Evolutionary conservation across 768 basidiomycete species (phyloP), one percentile per base, ranked within the genome.

Genomic region (Psilocybe cubensis): DNA sequence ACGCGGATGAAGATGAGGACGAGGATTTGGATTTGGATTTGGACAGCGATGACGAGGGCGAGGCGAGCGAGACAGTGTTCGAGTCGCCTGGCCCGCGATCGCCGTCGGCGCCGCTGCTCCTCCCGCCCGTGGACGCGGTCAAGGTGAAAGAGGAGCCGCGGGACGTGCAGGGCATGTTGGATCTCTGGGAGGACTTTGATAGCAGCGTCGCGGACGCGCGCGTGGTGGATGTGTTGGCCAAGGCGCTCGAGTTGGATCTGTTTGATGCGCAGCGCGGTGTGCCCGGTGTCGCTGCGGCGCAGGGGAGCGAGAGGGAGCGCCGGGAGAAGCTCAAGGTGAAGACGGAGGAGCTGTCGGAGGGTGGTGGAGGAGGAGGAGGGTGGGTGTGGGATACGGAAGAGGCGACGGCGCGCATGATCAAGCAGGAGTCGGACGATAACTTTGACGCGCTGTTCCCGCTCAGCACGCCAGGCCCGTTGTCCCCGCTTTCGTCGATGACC

Each of bases 181-280:
- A 88, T 54, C 83, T 83, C 17, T 91, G 88, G 88, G 89, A 90
- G 50, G 80, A 82, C 61, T 76, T 85, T 57, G 85, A 87, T 63
- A 65, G 69, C 53, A 66, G 72, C 63, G 63, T 78, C 33, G 75
- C 76, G 23, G 52, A 53, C n/a, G 41, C 52, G 3, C 77, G 76
- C 53, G 76, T 81, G 20, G 74, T 79, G n/a, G 72, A 78, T 51
- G 70, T 81, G 6, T 64, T 77, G 29, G 69, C 74, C 7, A 72
- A 75, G 57, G 77, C 76, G 6, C 59, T 71, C 24, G 70, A 74
- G 46, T 14, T 29, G 1, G 46, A 48, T n/a, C n/a, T n/a, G n/a
- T n/a, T n/a, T n/a, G n/a, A n/a, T n/a, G n/a, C n/a, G n/a, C n/a
- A n/a, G n/a, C n/a, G n/a, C n/a, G n/a, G n/a, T n/a, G n/a, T n/a